phyloP scores from a whole-genome alignment of 257 asterid genomes.

The Nemophila menziesii region DNA sequence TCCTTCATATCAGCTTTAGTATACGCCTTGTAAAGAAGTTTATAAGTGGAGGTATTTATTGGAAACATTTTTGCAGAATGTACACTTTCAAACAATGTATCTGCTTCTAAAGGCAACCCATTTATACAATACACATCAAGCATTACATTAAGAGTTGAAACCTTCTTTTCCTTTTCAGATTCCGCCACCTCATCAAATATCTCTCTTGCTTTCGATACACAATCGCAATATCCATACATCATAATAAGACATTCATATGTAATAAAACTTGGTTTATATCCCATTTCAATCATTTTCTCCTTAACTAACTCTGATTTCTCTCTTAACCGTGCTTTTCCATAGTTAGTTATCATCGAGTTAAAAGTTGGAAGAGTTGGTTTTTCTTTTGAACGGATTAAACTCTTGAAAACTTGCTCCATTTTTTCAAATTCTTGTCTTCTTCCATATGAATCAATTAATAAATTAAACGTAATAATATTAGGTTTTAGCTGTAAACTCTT shows the following conservation, averaged over 20 bases:
- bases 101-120: slow-evolving; percentile 65
- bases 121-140: slow-evolving; percentile 81
- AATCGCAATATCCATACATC: slow-evolving; percentile 76
- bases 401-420: slow-evolving; percentile 89
- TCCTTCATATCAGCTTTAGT: slow-evolving; percentile 79
- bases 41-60: slow-evolving; percentile 60
- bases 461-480: slow-evolving; percentile 65
- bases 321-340: slow-evolving; percentile 81
- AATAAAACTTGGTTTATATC: slow-evolving; percentile 64
- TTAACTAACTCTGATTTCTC: slow-evolving; percentile 55
- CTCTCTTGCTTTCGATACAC: slow-evolving; percentile 70
- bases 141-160: slow-evolving; percentile 81
- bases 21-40: slow-evolving; percentile 75
- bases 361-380: slow-evolving; percentile 78
- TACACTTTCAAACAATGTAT: slow-evolving; percentile 46
- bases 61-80: slow-evolving; percentile 30
- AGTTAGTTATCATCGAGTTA: slow-evolving; percentile 89
- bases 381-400: slow-evolving; percentile 66
- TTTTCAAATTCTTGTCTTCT: slow-evolving; percentile 80
- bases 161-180: slow-evolving; percentile 51
- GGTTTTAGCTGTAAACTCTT: slow-evolving; percentile 73
- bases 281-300: slow-evolving; percentile 64
- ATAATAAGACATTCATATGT: slow-evolving; percentile 71
- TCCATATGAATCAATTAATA: slow-evolving; percentile 82
- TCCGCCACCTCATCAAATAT: slow-evolving; percentile 45